Percentiles rank a stretch among this genome's conserved stretches.
Conservation (phyloP, 257 asterid genomes). For the Nemophila menziesii region DNA sequence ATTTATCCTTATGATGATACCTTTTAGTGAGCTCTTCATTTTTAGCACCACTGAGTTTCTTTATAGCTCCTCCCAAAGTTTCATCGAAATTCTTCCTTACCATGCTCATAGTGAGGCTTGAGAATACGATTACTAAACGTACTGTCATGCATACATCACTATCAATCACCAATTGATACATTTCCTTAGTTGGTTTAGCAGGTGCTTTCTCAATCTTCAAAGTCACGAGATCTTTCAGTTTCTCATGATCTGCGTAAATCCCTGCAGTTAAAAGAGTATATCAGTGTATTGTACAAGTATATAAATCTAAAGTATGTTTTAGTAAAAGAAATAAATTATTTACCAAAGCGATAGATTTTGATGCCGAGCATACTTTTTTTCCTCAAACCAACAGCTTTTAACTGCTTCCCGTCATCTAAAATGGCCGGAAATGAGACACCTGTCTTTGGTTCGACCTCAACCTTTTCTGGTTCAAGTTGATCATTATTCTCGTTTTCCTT, state of each 20-base stretch:
- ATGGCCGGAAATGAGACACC: slow-evolving; percentile 52
- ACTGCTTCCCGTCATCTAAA: slow-evolving; percentile 43
- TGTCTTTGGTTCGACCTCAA: slow-evolving; percentile 46
- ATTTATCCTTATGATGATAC: too few species aligned
- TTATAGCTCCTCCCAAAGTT: slow-evolving; percentile 60
- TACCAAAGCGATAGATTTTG: slow-evolving; percentile 63
- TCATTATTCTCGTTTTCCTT: slow-evolving; percentile 19
- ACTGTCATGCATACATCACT: slow-evolving; percentile 48
- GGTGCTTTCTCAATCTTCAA: slow-evolving; percentile 45
- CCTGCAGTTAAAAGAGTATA: slow-evolving; percentile 28
- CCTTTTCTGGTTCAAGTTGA: slow-evolving; percentile 13
- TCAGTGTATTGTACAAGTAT: background rate
- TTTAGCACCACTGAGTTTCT: slow-evolving; percentile 66
- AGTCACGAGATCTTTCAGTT: slow-evolving; percentile 32
- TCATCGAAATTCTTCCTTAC: slow-evolving; percentile 56
- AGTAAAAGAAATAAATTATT: background rate
- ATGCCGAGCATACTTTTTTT: slow-evolving; percentile 75
- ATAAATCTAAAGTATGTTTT: background rate
- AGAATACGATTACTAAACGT: slow-evolving; percentile 50
- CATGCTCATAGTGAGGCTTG: slow-evolving; percentile 64
- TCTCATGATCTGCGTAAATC: slow-evolving; percentile 52
- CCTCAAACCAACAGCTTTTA: slow-evolving; percentile 52
- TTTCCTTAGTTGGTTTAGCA: slow-evolving; percentile 52
- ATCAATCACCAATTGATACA: slow-evolving; percentile 52
- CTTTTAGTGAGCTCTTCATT: slow-evolving; percentile 51